Evolutionary conservation across 371 early-diverging fungal genomes (phyloP).

Genomic region (Circinella minor): DNA sequence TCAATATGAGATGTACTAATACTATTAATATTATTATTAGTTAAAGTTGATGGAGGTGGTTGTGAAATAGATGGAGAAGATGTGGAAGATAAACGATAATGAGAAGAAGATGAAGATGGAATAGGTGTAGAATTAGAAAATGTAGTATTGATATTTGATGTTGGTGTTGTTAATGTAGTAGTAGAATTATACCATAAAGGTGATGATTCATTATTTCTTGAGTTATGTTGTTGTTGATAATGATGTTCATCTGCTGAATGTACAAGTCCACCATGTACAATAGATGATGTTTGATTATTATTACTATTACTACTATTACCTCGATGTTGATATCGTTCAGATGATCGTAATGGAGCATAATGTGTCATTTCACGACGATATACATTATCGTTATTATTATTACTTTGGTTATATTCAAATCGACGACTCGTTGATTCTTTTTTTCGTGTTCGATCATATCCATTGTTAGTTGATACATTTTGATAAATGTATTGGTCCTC

Average conservation of each 20-base stretch:
- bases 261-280: background rate
- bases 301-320: background rate
- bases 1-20: slow-evolving; percentile 16
- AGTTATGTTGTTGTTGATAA: background rate
- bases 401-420: background rate
- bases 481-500: background rate
- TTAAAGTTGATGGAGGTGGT: background rate
- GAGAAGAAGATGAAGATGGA: slow-evolving; percentile 11
- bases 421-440: background rate
- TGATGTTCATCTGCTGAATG: background rate
- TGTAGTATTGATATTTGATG: background rate
- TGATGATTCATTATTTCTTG: background rate
- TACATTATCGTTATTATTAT: background rate
- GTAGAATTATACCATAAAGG: too few species aligned
- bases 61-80: slow-evolving; percentile 7
- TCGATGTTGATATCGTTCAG: background rate
- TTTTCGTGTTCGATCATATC: slow-evolving; percentile 4
- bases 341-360: background rate
- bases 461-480: background rate
- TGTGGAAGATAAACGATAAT: slow-evolving; percentile 12
- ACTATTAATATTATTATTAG: too few species aligned
- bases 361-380: background rate
- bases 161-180: too few species aligned
- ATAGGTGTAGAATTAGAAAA: background rate
- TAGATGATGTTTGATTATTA: background rate